phyloP scores from a whole-genome alignment of 2,329 filamentous ascomycete genomes.

The Bipolaris sorokiniana region DNA sequence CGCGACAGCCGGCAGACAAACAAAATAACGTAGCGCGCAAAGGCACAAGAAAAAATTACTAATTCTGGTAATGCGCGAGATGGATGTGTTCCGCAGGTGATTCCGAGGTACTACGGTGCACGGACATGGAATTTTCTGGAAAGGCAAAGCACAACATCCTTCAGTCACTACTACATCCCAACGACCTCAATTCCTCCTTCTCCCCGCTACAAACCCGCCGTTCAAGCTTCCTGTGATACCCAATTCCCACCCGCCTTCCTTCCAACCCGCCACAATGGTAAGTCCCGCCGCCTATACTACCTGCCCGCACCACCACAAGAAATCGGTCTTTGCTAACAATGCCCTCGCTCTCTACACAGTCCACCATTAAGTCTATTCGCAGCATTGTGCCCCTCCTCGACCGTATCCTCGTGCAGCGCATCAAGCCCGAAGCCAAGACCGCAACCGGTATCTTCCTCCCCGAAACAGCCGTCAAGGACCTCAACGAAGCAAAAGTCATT shows the following conservation, averaged over 20 bases:
- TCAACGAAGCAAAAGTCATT: conserved; percentile 96
- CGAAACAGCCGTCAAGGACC: conserved; percentile 94
- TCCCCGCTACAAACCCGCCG: conserved; percentile 14
- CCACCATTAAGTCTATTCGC: conserved; percentile 90
- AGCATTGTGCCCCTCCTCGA: conserved; percentile 94
- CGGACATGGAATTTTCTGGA: conserved; percentile 27
- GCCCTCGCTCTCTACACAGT: conserved; percentile 21
- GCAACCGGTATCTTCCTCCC: conserved; percentile 97
- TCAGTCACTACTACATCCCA: conserved; percentile 6
- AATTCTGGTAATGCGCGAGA: conserved; percentile 16
- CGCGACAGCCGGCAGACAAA: neutral
- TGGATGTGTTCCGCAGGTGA: conserved; percentile 9
- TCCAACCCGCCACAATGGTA: conserved; percentile 27
- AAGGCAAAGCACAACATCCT: conserved; percentile 14
- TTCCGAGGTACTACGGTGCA: conserved; percentile 26
- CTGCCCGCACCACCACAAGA: conserved; percentile 1
- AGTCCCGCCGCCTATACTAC: conserved; percentile 1
- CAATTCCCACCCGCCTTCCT: conserved; percentile 14
- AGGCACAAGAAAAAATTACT: conserved; percentile 6
- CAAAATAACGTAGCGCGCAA: neutral
- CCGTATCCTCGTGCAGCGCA: conserved; percentile 95
- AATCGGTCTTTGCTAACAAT: neutral
- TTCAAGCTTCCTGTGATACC: conserved; percentile 23
- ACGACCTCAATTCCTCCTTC: conserved; percentile 15
- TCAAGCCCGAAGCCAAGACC: conserved; percentile 97